These are phyloP conservation scores for Capsella rubella DNA, from an alignment of 441 rosid genomes.

Conservation along the genomic window DNA sequence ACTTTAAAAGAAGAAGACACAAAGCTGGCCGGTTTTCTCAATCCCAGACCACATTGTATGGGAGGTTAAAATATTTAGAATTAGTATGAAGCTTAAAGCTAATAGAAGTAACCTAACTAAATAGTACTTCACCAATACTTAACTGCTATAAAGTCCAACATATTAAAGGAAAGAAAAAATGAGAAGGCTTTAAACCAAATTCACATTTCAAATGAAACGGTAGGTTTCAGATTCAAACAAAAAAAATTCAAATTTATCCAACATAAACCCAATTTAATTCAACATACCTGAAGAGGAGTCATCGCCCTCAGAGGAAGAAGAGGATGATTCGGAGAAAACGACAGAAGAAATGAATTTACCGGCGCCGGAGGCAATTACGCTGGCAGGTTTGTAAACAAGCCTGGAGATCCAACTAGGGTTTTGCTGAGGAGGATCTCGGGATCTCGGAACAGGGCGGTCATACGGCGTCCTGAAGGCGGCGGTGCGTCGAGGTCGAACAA, in stretches of 20 bases:
- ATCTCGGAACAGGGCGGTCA: slow-evolving; percentile 51
- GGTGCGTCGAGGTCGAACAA: slow-evolving; percentile 57
- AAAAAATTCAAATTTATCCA: not conserved
- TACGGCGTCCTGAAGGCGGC: slow-evolving; percentile 59
- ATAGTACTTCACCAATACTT: slow-evolving; percentile 12
- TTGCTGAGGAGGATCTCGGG: slow-evolving; percentile 42
- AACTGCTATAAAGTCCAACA: slow-evolving; percentile 24
- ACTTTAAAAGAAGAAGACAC: slow-evolving; percentile 7
- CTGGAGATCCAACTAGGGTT: slow-evolving; percentile 94
- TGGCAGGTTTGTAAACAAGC: slow-evolving; percentile 77
- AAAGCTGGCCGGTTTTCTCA: slow-evolving; percentile 2
- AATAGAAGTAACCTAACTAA: slow-evolving; percentile 9
- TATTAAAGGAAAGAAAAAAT: slow-evolving; percentile 32
- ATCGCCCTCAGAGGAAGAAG: slow-evolving; percentile 54
- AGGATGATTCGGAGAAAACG: slow-evolving; percentile 65
- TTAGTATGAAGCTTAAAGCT: slow-evolving; percentile 10
- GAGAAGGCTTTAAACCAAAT: slow-evolving; percentile 25
- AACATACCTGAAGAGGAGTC: slow-evolving; percentile 59
- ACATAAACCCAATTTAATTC: not conserved
- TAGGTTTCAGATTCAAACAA: slow-evolving; percentile 14
- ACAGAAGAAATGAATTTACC: slow-evolving; percentile 73
- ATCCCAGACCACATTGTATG: not conserved
- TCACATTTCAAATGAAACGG: slow-evolving; percentile 23
- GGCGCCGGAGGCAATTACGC: slow-evolving; percentile 77
- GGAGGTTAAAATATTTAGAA: too few relatives aligned